These are phyloP conservation scores for Ottelia alismoides DNA, from an alignment of 106 monocot species.

Conservation along the genomic window DNA sequence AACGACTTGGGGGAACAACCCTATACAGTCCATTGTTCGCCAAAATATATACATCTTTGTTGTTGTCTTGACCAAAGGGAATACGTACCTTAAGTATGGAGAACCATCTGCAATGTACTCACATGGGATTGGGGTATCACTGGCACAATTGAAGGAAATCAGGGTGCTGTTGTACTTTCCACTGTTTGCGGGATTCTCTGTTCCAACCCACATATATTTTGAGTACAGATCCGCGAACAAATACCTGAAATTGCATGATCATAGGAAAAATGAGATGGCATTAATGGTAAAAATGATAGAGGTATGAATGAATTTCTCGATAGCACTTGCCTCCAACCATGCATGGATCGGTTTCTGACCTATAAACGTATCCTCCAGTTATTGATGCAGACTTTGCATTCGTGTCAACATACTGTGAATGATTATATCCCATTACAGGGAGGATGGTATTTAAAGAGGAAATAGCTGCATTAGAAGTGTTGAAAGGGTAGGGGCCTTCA, in stretches of 20 bases:
- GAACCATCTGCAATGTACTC: conserved; percentile 23
- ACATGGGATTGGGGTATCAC: conserved; percentile 59
- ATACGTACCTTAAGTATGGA: conserved; percentile 48
- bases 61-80: conserved; percentile 81
- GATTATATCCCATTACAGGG: conserved; percentile 74
- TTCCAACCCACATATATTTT: conserved; percentile 51
- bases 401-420: conserved; percentile 11
- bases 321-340: conserved; percentile 88
- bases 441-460: conserved; percentile 49
- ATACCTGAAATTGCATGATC: conserved; percentile 69
- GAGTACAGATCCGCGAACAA: conserved; percentile 75
- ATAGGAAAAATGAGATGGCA: no score
- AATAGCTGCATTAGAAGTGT: conserved; percentile 36
- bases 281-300: no score
- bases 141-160: conserved; percentile 53
- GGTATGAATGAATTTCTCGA: no score
- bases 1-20: conserved; percentile 65
- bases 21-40: conserved; percentile 64
- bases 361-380: conserved; percentile 74
- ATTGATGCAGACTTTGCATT: conserved; percentile 56
- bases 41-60: conserved; percentile 43
- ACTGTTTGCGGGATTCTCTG: conserved; percentile 46
- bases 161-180: conserved; percentile 55
- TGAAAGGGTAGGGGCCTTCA: conserved; percentile 55
- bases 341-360: conserved; percentile 76